These are phyloP conservation scores for Aspergillus uvarum DNA, from an alignment of 2,329 filamentous ascomycete genomes.

Conservation along the genomic window DNA sequence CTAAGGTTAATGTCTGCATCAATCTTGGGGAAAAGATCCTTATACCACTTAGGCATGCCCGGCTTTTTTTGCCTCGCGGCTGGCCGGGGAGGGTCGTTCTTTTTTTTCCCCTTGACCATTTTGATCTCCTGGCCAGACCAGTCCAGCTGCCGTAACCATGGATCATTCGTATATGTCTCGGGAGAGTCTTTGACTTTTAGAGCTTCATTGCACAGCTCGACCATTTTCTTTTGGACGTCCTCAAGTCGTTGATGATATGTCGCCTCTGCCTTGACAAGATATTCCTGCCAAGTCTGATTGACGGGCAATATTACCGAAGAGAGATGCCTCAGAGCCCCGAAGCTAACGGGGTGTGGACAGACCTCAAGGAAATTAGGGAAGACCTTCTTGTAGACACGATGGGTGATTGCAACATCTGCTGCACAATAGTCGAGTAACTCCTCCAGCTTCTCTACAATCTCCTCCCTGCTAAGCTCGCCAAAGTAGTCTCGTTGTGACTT, in stretches of 20 bases:
- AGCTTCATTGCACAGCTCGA: constrained; percentile 73
- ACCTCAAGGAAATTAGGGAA: constrained; percentile 85
- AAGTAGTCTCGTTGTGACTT: constrained; percentile 86
- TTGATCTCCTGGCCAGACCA: constrained; percentile 92
- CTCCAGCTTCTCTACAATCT: constrained; percentile 70
- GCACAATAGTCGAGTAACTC: constrained; percentile 91
- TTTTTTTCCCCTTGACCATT: constrained; percentile 90
- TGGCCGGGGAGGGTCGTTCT: constrained; percentile 73
- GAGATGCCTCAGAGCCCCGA: constrained; percentile 89
- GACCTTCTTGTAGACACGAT: constrained; percentile 89
- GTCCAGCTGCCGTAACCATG: constrained; percentile 90
- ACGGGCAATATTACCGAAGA: constrained; percentile 90
- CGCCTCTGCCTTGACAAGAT: constrained; percentile 78
- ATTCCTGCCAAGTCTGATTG: constrained; percentile 81
- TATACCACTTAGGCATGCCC: constrained; percentile 95
- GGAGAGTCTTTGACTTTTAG: constrained; percentile 69
- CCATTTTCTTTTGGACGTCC: constrained; percentile 73
- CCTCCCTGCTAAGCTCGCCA: constrained; percentile 72
- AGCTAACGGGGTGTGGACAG: constrained; percentile 96
- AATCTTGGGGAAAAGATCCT: constrained; percentile 74
- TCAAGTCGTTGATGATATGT: constrained; percentile 76
- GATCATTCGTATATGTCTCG: constrained; percentile 72
- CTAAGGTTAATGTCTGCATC: constrained; percentile 69
- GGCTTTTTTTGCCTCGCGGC: constrained; percentile 86
- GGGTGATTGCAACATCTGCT: constrained; percentile 88